Evolutionary conservation across 352 stramenopile species (phyloP).

Genomic region (Globisporangium sylvaticum): DNA sequence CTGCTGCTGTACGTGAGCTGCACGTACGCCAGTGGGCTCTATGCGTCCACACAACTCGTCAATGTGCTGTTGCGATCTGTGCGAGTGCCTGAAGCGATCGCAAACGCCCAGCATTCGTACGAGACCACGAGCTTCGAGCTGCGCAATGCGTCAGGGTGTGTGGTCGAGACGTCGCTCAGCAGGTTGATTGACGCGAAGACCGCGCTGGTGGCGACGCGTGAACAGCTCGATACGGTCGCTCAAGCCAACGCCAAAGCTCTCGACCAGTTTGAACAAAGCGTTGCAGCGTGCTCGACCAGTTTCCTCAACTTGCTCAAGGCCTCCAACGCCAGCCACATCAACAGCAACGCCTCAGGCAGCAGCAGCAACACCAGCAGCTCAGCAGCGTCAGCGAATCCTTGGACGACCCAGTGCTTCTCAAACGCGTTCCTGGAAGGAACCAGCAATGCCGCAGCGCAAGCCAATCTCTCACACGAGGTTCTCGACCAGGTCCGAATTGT

Average conservation of each 20-base stretch:
- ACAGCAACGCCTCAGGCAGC: neutral
- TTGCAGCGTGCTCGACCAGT: slow-evolving; percentile 3
- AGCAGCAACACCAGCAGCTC: neutral
- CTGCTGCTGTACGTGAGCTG: slow-evolving; percentile 44
- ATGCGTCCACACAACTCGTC: slow-evolving; percentile 35
- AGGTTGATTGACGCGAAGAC: neutral
- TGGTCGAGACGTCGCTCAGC: slow-evolving; percentile 14
- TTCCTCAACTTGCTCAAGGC: slow-evolving; percentile 1
- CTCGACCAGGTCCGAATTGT: neutral
- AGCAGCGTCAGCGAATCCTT: neutral
- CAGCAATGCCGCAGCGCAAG: neutral
- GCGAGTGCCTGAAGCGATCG: slow-evolving; percentile 27
- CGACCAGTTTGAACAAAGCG: slow-evolving; percentile 9
- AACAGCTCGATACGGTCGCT: neutral
- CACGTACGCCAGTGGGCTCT: slow-evolving; percentile 38
- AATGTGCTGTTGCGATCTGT: slow-evolving; percentile 25
- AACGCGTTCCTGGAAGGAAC: neutral
- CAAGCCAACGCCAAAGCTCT: slow-evolving; percentile 7
- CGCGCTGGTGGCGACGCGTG: neutral
- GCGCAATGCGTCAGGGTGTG: slow-evolving; percentile 30
- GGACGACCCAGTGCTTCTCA: slow-evolving; percentile 1
- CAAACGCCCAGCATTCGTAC: slow-evolving; percentile 26
- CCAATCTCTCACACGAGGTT: neutral
- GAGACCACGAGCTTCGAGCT: slow-evolving; percentile 28
- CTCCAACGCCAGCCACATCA: neutral